Evolutionary conservation across 345 rosid genomes (phyloP), one percentile per base, ranked within the genome.

Genomic region (Populus ilicifolia): DNA sequence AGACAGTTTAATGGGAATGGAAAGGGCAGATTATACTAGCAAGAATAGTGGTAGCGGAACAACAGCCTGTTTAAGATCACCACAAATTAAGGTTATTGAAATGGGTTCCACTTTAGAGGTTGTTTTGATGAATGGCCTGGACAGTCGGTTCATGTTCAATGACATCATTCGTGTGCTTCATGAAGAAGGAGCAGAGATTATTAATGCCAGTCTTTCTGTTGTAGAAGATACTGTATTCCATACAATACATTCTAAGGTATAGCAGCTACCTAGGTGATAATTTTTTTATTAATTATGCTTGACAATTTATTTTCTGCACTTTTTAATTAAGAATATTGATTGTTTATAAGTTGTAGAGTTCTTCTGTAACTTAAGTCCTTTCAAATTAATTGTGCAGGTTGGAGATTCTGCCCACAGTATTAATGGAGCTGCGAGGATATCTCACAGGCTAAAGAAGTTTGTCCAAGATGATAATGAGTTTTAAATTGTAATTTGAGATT

Each of bases 131-230:
- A 85, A 90, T 39, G 85, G 83, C 25, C 80, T 74, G 75, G 85
- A 80, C 59, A 33, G 63, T 50, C 87, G 81, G 65, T 83, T 79
- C 77, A n/a, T 85, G 73, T 88, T 88, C 75, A 75, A 73, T 18
- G 83, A 88, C 63, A 76, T 70, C 11, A 80, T 86, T 74, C 87
- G 86, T 16, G 69, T 82, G 71, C 83, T 86, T 12, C 87, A 83
- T 29, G 85, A 88, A 68, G 89, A 86, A 79, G 87, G 89, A 46
- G 88, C 72, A 43, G 89, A 87, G 61, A 66, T 87, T 74, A 79
- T 81, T 30, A 75, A 73, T 78, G 90, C 89, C 46, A 82, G 69
- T 48, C 82, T 85, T 64, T 80, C 87, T 44, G 82, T 70, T 30
- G 78, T 83, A 14, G 67, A 81, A 14, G 84, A 87, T 65, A 71